phyloP scores from a whole-genome alignment of 441 rosid genomes.

The Euphorbia corollata region DNA sequence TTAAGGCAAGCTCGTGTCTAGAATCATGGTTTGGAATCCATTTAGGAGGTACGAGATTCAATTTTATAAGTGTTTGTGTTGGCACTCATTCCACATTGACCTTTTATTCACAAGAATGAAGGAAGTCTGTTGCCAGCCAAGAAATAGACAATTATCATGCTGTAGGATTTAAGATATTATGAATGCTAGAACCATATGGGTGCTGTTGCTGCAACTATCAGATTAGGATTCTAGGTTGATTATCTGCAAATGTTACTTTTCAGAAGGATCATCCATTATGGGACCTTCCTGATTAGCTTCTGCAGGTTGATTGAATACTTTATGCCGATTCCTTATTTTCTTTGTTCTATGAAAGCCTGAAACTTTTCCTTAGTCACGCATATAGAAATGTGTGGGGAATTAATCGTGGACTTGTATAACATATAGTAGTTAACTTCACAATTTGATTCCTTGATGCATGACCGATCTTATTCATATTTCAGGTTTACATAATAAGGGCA shows the following conservation, averaged over 20 bases:
- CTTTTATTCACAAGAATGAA: neutral
- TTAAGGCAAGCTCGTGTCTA: neutral
- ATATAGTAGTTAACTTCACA: conserved; percentile 3
- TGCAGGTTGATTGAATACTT: neutral
- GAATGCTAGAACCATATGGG: neutral
- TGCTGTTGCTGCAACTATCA: neutral
- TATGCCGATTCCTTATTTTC: neutral
- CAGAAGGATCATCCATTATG: neutral
- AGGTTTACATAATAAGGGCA: conserved; percentile 63
- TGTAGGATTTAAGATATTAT: neutral
- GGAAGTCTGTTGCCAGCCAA: neutral
- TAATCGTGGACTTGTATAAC: neutral
- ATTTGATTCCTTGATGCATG: conserved; percentile 5
- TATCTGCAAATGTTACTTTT: conserved; percentile 1
- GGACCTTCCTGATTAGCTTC: neutral
- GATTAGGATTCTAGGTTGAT: neutral
- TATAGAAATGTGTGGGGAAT: neutral
- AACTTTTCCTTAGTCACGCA: neutral
- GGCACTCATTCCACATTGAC: neutral
- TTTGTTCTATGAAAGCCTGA: neutral
- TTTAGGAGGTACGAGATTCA: neutral
- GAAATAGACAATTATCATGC: neutral
- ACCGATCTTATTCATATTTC: conserved; percentile 16
- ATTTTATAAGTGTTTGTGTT: neutral
- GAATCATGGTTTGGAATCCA: neutral